Evolutionary conservation across 2,329 filamentous ascomycete species (phyloP).

Genomic region (Aspergillus aculeatinus): DNA sequence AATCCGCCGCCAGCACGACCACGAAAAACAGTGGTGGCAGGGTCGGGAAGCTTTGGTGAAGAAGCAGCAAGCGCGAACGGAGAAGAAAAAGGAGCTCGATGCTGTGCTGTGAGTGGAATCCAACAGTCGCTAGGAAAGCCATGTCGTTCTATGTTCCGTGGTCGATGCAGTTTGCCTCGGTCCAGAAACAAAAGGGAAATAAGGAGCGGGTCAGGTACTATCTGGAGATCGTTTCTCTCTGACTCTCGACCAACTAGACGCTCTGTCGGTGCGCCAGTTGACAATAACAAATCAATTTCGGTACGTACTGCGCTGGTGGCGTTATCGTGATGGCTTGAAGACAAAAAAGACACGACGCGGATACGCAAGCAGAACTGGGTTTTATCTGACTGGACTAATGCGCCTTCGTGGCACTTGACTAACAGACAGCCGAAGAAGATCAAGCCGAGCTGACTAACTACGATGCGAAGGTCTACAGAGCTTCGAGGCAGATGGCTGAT

Average conservation of each 20-base stretch:
- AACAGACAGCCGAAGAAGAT: constrained; percentile 49
- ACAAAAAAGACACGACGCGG: background rate
- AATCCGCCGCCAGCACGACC: constrained; percentile 62
- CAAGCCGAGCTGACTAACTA: constrained; percentile 57
- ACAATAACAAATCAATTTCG: constrained; percentile 30
- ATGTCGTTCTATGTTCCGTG: too few relatives aligned
- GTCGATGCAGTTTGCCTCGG: background rate
- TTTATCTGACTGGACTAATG: background rate
- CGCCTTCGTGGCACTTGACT: background rate
- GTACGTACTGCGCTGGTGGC: constrained; percentile 23
- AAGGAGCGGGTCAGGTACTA: too few relatives aligned
- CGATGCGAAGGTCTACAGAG: constrained; percentile 63
- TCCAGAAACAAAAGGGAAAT: background rate
- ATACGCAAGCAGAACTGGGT: background rate
- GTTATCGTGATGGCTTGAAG: background rate
- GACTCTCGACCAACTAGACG: constrained; percentile 30
- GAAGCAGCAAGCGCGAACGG: constrained; percentile 52
- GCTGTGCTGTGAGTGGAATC: constrained; percentile 52
- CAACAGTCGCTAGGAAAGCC: background rate
- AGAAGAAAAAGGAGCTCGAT: constrained; percentile 55
- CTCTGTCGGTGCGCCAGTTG: constrained; percentile 46
- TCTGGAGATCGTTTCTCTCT: background rate
- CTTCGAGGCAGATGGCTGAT: constrained; percentile 59
- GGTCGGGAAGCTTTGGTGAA: constrained; percentile 53
- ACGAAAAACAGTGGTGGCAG: constrained; percentile 62